Base-by-base conservation (phyloP, 345 rosid species). In the Murraya koenigii region DNA sequence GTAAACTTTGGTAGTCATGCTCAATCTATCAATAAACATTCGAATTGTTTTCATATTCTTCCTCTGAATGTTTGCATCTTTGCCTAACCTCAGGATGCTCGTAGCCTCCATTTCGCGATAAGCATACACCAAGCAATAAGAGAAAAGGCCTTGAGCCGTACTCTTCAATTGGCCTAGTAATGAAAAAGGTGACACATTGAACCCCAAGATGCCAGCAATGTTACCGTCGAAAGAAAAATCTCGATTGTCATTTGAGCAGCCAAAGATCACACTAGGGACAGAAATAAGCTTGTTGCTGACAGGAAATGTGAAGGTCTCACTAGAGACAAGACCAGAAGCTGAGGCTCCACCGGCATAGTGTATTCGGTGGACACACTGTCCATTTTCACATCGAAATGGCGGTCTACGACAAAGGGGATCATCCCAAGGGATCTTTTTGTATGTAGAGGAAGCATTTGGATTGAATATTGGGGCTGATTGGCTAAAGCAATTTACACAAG, bases 181-280 rank as follows among this genome's bases (percentile, higher is more conserved):
- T 1, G 80, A 81, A 39, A 49, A 26, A 0, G 72, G 84, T 2
- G 56, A 35, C 10, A 4, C 2, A 73, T 30, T 79, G 17, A 84
- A 25, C 8, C 79, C 85, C 8, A 77, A 9, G 35, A 79, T 64
- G 11, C 81, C 84, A 0, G 79, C 79, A 60, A 79, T 38, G 13
- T n/a, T 26, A 3, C 41, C 7, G 1, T 22, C 2, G 3, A 72
- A 79, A 5, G 14, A 5, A 61, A 76, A 17, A 8, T 67, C 25
- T 19, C 23, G 11, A 36, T 58, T 79, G 5, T 79, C 75, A 8
- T 70, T 17, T 0, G 79, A 80, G 75, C 82, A 80, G 10, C 82
- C 82, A 8, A 82, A 82, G 41, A 78, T 56, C 14, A 80, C 60
- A 17, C 26, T 25, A 20, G 60, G 60, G 60, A 55, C 25, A 20